Conservation (phyloP, 352 stramenopile species). For the Vaucheria bursata region DNA sequence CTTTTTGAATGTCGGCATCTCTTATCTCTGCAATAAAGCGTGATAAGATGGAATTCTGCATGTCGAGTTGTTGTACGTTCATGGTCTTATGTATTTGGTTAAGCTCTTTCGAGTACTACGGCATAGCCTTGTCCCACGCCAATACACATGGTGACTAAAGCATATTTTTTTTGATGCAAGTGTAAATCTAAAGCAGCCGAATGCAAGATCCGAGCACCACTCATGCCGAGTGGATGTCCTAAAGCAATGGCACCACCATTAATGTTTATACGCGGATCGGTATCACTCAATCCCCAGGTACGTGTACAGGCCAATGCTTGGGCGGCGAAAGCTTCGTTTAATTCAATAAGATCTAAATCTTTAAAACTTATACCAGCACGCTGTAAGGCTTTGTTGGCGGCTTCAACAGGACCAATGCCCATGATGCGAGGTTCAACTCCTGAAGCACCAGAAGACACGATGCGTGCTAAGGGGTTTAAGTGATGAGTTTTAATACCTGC, state of each 20-base stretch:
- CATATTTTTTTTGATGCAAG: not conserved
- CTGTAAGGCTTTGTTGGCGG: constrained; percentile 50
- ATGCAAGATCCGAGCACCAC: constrained; percentile 48
- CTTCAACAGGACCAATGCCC: constrained; percentile 76
- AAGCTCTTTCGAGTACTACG: not conserved
- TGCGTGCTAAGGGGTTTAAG: constrained; percentile 63
- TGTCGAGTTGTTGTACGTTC: too few species aligned
- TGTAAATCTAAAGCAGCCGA: not conserved
- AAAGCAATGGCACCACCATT: constrained; percentile 74
- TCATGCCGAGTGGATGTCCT: constrained; percentile 70
- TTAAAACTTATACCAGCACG: constrained; percentile 34
- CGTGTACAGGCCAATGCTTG: constrained; percentile 39
- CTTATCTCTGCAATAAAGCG: too few species aligned
- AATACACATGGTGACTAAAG: not conserved
- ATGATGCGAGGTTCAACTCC: constrained; percentile 66
- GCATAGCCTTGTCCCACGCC: not conserved
- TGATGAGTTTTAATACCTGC: constrained; percentile 64
- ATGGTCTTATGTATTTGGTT: too few species aligned
- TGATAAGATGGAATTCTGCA: too few species aligned
- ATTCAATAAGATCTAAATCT: constrained; percentile 73
- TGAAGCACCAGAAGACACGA: constrained; percentile 64
- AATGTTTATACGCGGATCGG: constrained; percentile 58
- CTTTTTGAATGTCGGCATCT: too few species aligned
- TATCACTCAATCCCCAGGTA: constrained; percentile 55
- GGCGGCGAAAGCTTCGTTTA: constrained; percentile 76